Base-by-base conservation (phyloP, 1,284 basidiomycete genomes). In the Ceraceosorus guamensis region DNA sequence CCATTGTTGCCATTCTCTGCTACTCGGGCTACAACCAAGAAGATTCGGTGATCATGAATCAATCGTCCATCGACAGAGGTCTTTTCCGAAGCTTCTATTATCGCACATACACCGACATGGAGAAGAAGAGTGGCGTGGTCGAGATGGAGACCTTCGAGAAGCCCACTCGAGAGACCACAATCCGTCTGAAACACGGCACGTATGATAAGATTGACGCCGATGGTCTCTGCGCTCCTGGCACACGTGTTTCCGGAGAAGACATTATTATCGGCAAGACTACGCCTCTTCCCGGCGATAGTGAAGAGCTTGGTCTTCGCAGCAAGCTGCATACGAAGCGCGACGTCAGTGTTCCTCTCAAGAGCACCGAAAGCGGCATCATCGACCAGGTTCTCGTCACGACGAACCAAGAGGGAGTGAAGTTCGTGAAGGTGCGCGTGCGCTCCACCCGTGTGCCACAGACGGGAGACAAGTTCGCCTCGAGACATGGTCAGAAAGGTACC, bases 31-130 rank as follows among this genome's bases (percentile, higher is more conserved):
- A 98, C 80, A 98, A 99, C 78, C 95, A 98, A 79, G 95, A 98
- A 85, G 95, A 98, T 83, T 98, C 95, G 65, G 93, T 99, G 78
- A 98, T 99, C 78, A 96, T 98, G 93, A 98, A 98, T 78, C 93
- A 99, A 79, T 91, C 88, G 65, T 95, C 93, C 18, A 90, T 98
- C 71, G 93, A 98, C 75, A 88, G 95, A 56, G 93, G 95, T 60
- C 82, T 99, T 37, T 98, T 99, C 87, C 85, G 93, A 33, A 95
- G 91, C 80, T 87, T 99, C 74, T 99, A 98, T 79, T 98, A 96
- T 79, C 85, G 95, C 68, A 91, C 90, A 62, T 97, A 98, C 77
- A 76, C 91, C 85, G 93, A 98, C 78, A 83, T 92, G 59, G 93
- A 98, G 81, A 97, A 97, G 83, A 92, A 91, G 80, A 88, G 88